Evolutionary conservation across 2,329 filamentous ascomycete species (phyloP), one percentile per base, ranked within the genome.

Genomic region (Pseudogymnoascus sp.): DNA sequence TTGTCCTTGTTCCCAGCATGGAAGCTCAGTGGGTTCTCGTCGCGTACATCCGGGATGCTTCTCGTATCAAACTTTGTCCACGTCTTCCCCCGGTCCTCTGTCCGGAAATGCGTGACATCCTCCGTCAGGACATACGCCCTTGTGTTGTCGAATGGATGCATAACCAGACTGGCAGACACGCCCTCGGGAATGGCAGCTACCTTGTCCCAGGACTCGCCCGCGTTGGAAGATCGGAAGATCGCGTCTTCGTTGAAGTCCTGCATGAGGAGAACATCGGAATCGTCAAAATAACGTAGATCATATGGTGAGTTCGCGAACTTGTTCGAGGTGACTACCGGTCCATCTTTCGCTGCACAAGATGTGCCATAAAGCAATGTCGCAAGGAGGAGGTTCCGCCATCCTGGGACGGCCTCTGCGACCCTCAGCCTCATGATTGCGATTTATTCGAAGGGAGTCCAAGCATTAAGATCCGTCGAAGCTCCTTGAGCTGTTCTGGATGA

Each of bases 271-370:
- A 89, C 84, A 74, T 96, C 88, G 68, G 90, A 93, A 74, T 93
- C 90, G 72, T 95, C 88, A 73, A 99, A 97, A 77, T 96, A 99
- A 77, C 89, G 89, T 68, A 97, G 79, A 73, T 86, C 86, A 62
- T 77, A 73, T 0, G 91, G 90, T 62, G 81, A 76, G 70, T 86
- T 80, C 51, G 88, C 79, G 77, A 97, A 90, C 57, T 82, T 76
- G 62, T 79, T 89, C 65, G 80, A 77, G 66, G 82, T 80, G 70
- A 96, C 81, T 63, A 81, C 80, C 23, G 93, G 93, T n/a, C 12
- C 61, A 62, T 73, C 71, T 65, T 74, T 74, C 65, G 73, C 74
- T 47, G 68, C 71, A 66, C 64, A 68, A 26, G 67, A 66, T 54
- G 62, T 62, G 34, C 66, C 66, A 54, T 60, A 66, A 18, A 74